Conservation (phyloP, 352 stramenopile species). For the Globisporangium spiculum region DNA sequence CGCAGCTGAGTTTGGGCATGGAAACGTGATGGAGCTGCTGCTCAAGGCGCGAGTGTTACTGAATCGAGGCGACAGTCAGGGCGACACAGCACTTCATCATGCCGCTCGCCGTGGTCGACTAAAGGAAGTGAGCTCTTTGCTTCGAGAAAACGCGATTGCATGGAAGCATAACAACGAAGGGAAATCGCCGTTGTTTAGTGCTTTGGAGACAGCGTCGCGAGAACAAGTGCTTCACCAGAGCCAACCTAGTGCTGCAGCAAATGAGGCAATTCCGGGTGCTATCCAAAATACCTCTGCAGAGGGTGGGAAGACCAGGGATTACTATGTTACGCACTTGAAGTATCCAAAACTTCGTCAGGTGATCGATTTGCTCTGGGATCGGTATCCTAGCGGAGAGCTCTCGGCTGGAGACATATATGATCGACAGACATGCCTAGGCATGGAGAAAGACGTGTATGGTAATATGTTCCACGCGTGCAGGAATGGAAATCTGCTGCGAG, state of each 20-base stretch:
- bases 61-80: constrained; percentile 34
- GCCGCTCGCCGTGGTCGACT: constrained; percentile 42
- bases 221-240: constrained; percentile 3
- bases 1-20: constrained; percentile 49
- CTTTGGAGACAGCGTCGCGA: constrained; percentile 43
- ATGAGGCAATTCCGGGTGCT: not conserved
- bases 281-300: not conserved
- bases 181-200: constrained; percentile 52
- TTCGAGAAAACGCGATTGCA: constrained; percentile 37
- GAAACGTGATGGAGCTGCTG: constrained; percentile 46
- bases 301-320: constrained; percentile 30
- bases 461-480: constrained; percentile 50
- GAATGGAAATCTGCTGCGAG: constrained; percentile 52
- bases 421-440: constrained; percentile 33
- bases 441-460: constrained; percentile 56
- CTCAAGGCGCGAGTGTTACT: constrained; percentile 44
- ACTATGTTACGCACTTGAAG: constrained; percentile 28
- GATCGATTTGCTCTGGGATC: constrained; percentile 66
- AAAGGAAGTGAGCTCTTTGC: constrained; percentile 51
- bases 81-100: constrained; percentile 57
- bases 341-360: constrained; percentile 61
- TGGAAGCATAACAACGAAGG: constrained; percentile 46
- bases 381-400: constrained; percentile 32
- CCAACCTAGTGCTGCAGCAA: constrained; percentile 13
- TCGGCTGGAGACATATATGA: constrained; percentile 27